Conservation (phyloP, 345 rosid genomes). For the Brassica carinata region DNA sequence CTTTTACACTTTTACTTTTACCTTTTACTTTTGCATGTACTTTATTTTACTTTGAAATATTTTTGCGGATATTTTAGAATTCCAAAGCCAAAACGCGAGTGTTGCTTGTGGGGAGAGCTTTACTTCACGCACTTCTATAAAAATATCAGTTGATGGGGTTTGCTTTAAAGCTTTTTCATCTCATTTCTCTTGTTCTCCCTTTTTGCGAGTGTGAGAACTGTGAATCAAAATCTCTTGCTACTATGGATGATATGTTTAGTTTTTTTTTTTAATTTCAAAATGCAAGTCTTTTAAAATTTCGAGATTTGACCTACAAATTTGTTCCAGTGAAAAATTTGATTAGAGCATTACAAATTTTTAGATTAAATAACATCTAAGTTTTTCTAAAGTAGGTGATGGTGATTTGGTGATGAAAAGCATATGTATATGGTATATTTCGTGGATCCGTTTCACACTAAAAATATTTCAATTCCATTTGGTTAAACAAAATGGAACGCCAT, state of each 20-base stretch:
- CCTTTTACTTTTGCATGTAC: constrained; percentile 36
- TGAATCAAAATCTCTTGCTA: not conserved
- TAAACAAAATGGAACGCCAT: not conserved
- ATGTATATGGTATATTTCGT: not conserved
- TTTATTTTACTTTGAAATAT: constrained; percentile 31
- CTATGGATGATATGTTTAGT: not conserved
- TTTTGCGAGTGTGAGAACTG: constrained; percentile 4
- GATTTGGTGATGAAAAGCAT: not conserved
- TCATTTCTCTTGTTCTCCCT: not conserved
- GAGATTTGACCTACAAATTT: not conserved
- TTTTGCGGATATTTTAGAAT: constrained; percentile 4
- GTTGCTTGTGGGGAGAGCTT: constrained; percentile 31
- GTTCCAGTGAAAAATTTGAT: not conserved
- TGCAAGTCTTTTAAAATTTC: not conserved
- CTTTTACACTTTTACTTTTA: constrained; percentile 33
- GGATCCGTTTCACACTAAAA: not conserved
- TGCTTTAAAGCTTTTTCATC: not conserved
- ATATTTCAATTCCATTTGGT: not conserved
- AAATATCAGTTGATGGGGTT: constrained; percentile 9
- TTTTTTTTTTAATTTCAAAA: not conserved
- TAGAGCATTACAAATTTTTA: not conserved
- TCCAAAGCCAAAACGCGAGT: constrained; percentile 19
- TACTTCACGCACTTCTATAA: constrained; percentile 29
- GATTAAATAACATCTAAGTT: not conserved
- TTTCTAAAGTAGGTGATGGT: not conserved